Evolutionary conservation across 768 basidiomycete genomes (phyloP), one percentile per base, ranked within the genome.

Genomic region (Obba rivulosa): DNA sequence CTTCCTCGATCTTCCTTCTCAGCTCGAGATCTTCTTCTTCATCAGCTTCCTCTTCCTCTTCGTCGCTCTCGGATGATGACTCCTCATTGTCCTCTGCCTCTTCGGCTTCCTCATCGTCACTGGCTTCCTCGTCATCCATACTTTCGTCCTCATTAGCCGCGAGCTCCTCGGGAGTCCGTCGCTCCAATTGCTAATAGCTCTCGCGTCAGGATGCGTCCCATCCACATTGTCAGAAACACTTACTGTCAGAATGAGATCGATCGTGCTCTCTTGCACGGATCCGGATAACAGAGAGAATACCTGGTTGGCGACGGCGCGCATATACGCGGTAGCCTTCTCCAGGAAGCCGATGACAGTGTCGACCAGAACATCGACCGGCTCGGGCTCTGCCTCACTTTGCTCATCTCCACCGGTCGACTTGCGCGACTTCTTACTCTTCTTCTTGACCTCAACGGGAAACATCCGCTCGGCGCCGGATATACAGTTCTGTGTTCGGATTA

Each of bases 341-440:
- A 99, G 68, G 60, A 89, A 85, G 5, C 91, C 91, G 41, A 99
- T 89, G 43, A 97, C 80, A n/a, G 78, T 76, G 61, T 97, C 93
- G 28, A 94, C 82, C 35, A 97, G 74, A 38, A 92, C 67, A 52
- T 96, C 92, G 46, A 94, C 80, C 1, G 92, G 83, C 41, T 78
- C 77, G 8, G 71, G 71, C 13, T 73, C 73, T 28, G 55, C 46
- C 51, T 64, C 51, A 47, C 34, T 59, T 63, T 49, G 44, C 41
- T 67, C 64, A 48, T 57, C 61, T 34, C 45, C 45, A 34, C 46
- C 40, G 41, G 57, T 59, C 35, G 66, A 62, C 53, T 72, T 73
- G 51, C 68, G 71, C 16, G 63, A 53, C 54, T 77, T 76, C 56
- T 74, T 73, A 13, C 63, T 51, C 41, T 54, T 51, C 52, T 59